Conservation (phyloP, 2,329 filamentous ascomycete genomes). For the Calonectria crousiana region DNA sequence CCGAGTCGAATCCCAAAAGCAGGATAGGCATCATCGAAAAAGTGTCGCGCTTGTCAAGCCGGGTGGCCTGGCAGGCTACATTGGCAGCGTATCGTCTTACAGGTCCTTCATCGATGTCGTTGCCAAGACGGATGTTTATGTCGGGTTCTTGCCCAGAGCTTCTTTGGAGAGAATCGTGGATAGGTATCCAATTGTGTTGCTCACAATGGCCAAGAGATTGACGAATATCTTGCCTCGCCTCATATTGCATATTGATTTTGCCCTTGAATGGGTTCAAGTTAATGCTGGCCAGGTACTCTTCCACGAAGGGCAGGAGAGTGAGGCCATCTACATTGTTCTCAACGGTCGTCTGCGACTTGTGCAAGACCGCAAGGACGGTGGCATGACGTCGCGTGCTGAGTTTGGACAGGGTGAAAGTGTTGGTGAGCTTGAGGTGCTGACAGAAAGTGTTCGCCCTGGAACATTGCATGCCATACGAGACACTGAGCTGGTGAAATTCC, state of each 20-base stretch:
- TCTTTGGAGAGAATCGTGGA: constrained; percentile 94
- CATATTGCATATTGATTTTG: constrained; percentile 97
- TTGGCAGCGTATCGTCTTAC: constrained; percentile 94
- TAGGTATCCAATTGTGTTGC: constrained; percentile 87
- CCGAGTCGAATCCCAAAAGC: constrained; percentile 57
- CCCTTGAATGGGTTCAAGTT: constrained; percentile 97
- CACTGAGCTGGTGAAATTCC: constrained; percentile 96
- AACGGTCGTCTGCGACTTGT: constrained; percentile 92
- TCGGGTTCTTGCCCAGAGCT: constrained; percentile 89
- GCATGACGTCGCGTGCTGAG: constrained; percentile 88
- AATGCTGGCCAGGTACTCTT: constrained; percentile 95
- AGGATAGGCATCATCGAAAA: constrained; percentile 62
- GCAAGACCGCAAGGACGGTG: constrained; percentile 82
- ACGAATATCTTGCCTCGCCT: constrained; percentile 90
- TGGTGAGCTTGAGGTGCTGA: constrained; percentile 96
- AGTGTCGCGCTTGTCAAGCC: constrained; percentile 94
- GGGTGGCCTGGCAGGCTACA: constrained; percentile 92
- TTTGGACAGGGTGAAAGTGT: constrained; percentile 98
- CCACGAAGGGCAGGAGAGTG: constrained; percentile 93
- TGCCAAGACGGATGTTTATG: constrained; percentile 98
- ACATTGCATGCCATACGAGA: constrained; percentile 96
- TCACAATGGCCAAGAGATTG: constrained; percentile 96
- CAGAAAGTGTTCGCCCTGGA: constrained; percentile 89
- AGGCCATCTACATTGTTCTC: constrained; percentile 97
- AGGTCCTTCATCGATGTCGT: constrained; percentile 96